Base-by-base conservation (phyloP, 305 asterid species). In the Fraxinus latifolia region DNA sequence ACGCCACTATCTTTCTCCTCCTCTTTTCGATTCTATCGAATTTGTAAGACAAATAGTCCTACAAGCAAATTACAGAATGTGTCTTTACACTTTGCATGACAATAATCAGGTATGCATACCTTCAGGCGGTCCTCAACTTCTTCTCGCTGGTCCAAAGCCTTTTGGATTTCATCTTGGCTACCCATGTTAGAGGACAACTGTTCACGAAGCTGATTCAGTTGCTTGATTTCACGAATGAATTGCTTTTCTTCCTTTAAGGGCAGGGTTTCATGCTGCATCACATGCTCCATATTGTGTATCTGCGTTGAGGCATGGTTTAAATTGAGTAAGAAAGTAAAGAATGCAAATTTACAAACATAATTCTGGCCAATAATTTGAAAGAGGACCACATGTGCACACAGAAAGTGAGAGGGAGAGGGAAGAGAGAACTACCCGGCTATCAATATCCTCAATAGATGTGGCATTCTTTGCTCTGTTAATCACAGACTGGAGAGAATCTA, bases 401-500 rank as follows among this genome's bases (percentile, higher is more conserved):
- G 32, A 67, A 77, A 23, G 72, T 31, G 60, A 67, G 47, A 78
- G 37, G 42, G 74, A 27, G 60, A 79, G 77, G 78, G 62, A 62
- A 32, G 79, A 73, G 71, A 84, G 82, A 79, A 77, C 82, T 83
- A 94, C 99, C 95, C 90, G 89, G 76, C 83, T 88, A 89, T 94
- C 92, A 82, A 96, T 91, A 80, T 93, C 98, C 77, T 87, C 91
- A 53, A 96, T 84, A 47, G 98, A 91, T 83, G 90, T 83, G 83
- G 98, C 99, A 90, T 96, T 94, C 91, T 93, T 94, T 82, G 95
- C 97, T 87, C 91, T 93, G 89, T 89, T 93, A 79, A 96, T 88
- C 86, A 91, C 86, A 74, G 87, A 78, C 82, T 90, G 98, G 17
- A 96, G 94, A 78, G 97, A 85, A 75, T 93, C 95, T 82, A 93